Conservation (phyloP, 208 protist species). For the Acanthamoeba lenticulata region DNA sequence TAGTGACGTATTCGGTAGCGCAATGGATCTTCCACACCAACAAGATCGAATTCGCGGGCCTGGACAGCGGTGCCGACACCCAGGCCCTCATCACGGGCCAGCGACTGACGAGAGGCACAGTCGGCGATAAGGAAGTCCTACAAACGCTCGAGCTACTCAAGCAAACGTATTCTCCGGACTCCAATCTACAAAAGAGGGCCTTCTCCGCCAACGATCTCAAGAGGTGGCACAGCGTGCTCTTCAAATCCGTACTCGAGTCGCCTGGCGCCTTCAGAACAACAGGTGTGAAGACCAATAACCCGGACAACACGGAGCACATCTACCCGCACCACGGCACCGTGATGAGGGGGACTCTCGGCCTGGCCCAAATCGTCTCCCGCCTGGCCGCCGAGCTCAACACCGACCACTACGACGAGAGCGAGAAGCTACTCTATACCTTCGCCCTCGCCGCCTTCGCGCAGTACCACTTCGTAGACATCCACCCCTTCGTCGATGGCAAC, state of each 20-base stretch:
- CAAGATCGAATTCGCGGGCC: slow-evolving; percentile 57
- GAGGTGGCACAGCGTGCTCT: background rate
- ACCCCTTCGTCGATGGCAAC: slow-evolving; percentile 75
- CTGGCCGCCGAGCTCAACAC: background rate
- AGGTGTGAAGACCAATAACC: background rate
- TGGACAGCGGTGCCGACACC: background rate
- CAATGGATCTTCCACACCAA: slow-evolving; percentile 61
- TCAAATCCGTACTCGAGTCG: background rate
- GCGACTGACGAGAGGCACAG: background rate
- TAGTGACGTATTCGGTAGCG: slow-evolving; percentile 1
- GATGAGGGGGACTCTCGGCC: background rate
- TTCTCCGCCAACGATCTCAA: background rate
- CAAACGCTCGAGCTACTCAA: slow-evolving; percentile 1
- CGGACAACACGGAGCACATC: background rate
- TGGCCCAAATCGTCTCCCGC: background rate
- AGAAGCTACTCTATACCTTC: slow-evolving; percentile 72
- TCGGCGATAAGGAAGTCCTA: background rate
- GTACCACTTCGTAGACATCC: slow-evolving; percentile 74
- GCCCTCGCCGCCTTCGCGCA: slow-evolving; percentile 74
- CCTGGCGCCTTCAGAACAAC: background rate
- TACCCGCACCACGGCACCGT: slow-evolving; percentile 1
- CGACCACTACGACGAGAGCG: background rate
- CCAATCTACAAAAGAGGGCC: background rate
- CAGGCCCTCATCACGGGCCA: background rate
- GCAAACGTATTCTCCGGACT: background rate